phyloP scores from a whole-genome alignment of 176 grass and related monocot genomes.

The Avena insularis region DNA sequence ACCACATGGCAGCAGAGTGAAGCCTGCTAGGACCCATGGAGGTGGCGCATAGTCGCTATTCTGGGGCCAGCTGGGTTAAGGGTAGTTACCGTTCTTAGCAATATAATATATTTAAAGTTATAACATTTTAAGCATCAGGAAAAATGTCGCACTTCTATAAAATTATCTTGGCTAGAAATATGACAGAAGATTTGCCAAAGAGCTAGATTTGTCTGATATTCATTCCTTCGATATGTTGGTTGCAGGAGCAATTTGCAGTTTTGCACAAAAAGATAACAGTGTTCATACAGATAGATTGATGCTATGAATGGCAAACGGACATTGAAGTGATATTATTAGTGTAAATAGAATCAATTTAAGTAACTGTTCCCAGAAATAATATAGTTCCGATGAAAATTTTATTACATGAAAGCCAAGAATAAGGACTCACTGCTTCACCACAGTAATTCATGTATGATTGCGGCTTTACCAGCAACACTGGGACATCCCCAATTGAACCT shows the following conservation, averaged over 20 bases:
- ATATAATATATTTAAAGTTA: not conserved
- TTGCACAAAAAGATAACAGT: not conserved
- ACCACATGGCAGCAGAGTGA: not conserved
- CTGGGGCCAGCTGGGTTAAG: not conserved
- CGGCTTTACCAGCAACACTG: conserved; percentile 86
- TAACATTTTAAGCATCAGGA: not conserved
- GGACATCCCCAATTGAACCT: conserved; percentile 92
- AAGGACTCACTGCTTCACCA: conserved; percentile 77
- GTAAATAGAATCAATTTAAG: conserved; percentile 16
- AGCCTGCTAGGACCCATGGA: not conserved
- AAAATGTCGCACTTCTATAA: not conserved
- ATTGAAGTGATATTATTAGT: not conserved
- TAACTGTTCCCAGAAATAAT: conserved; percentile 26
- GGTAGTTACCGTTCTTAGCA: not conserved
- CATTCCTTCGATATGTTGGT: not conserved
- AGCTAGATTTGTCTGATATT: not conserved
- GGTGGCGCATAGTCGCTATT: not conserved
- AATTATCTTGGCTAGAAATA: not conserved
- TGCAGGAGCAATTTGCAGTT: conserved; percentile 1
- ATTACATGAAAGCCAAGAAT: conserved; percentile 24
- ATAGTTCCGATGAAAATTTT: conserved; percentile 10
- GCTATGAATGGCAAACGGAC: not conserved
- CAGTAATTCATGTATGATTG: conserved; percentile 97
- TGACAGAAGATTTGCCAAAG: conserved; percentile 13
- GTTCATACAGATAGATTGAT: not conserved